A percentile compares a stretch with the other conserved stretches of the same genome.
Conservation (phyloP, 192 early-diverging fungal genomes). For the Spizellomyces punctatus region DNA sequence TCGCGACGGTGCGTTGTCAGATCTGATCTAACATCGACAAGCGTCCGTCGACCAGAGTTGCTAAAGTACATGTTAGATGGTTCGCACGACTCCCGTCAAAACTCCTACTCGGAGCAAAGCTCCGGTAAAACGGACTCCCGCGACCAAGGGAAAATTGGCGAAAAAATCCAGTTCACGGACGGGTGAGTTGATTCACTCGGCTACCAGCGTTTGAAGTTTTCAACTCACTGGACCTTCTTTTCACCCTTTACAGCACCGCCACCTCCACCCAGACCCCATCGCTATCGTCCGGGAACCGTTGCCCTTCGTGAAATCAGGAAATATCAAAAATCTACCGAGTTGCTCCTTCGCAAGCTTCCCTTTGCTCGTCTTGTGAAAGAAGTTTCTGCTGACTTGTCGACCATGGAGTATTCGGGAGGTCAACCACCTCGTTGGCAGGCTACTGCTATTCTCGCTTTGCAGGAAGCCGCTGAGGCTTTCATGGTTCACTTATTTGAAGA, state of each 20-base stretch:
- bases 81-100: no score
- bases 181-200: no score
- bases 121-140: no score
- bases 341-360: slow-evolving; percentile 82
- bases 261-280: slow-evolving; percentile 35
- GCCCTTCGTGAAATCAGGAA: slow-evolving; percentile 83
- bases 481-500: slow-evolving; percentile 88
- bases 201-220: no score
- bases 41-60: no score
- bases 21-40: no score
- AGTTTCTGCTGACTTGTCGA: slow-evolving; percentile 35
- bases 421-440: slow-evolving; percentile 70
- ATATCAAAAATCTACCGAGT: slow-evolving; percentile 80
- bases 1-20: no score
- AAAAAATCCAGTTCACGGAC: no score
- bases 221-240: no score
- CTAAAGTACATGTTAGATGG: no score
- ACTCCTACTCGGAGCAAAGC: no score
- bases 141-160: no score
- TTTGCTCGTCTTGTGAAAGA: slow-evolving; percentile 73
- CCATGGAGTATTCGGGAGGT: slow-evolving; percentile 26
- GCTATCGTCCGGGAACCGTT: slow-evolving; percentile 76
- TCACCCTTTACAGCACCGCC: not conserved
- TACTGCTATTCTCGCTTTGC: slow-evolving; percentile 74
- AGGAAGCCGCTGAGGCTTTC: slow-evolving; percentile 82